Evolutionary conservation across 192 early-diverging fungal genomes (phyloP).

Genomic region (Backusella tuberculispora): DNA sequence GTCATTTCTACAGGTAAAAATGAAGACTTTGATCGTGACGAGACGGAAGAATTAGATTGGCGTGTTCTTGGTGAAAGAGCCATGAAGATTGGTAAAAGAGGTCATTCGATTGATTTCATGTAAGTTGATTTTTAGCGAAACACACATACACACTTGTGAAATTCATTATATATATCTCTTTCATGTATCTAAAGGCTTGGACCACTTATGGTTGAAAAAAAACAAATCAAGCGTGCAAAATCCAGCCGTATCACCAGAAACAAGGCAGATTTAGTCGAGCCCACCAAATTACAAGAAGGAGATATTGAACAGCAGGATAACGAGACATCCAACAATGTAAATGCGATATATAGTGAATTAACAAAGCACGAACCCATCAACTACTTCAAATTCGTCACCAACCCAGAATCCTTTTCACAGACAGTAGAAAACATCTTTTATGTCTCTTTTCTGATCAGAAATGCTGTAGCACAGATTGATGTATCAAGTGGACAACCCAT

Average conservation of each 20-base stretch:
- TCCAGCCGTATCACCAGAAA: conserved; percentile 49
- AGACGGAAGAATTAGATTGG: conserved; percentile 60
- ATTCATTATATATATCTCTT: neutral
- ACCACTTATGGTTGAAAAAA: conserved; percentile 68
- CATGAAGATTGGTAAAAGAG: conserved; percentile 51
- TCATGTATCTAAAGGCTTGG: conserved; percentile 56
- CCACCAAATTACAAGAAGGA: conserved; percentile 56
- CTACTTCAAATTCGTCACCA: conserved; percentile 87
- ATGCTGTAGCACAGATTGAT: conserved; percentile 79
- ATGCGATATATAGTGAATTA: conserved; percentile 64
- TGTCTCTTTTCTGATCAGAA: conserved; percentile 92
- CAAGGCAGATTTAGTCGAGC: conserved; percentile 48
- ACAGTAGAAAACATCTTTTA: conserved; percentile 98
- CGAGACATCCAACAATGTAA: conserved; percentile 86
- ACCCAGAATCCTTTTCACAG: conserved; percentile 90
- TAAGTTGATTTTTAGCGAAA: conserved; percentile 42
- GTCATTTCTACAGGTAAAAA: conserved; percentile 56
- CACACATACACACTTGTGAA: neutral
- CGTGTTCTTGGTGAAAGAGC: conserved; percentile 57
- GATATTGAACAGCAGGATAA: conserved; percentile 84
- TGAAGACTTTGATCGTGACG: conserved; percentile 49
- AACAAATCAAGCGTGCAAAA: conserved; percentile 43
- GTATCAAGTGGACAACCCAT: conserved; percentile 72
- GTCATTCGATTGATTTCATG: conserved; percentile 79
- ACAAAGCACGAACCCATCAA: conserved; percentile 60